These are phyloP conservation scores for Leccinum ochraceum DNA, from an alignment of 768 basidiomycete genomes.

Conservation along the genomic window DNA sequence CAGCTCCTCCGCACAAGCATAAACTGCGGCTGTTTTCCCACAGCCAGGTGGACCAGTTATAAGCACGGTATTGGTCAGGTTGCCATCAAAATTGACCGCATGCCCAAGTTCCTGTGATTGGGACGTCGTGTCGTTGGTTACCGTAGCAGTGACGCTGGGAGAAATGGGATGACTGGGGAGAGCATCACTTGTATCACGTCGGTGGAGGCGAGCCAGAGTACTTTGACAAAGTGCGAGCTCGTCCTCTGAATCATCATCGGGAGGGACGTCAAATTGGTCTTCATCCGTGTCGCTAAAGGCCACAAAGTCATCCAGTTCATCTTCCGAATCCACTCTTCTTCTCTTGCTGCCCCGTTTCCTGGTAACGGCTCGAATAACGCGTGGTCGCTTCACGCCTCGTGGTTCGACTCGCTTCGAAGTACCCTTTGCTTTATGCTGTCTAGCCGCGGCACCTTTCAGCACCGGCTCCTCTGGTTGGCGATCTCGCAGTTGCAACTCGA, in stretches of 20 bases:
- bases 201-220: slow-evolving; percentile 23
- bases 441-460: slow-evolving; percentile 2
- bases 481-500: slow-evolving; percentile 52
- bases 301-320: slow-evolving; percentile 61
- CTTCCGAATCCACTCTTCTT: slow-evolving; percentile 51
- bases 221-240: slow-evolving; percentile 31
- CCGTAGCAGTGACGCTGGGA: slow-evolving; percentile 4
- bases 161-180: slow-evolving; percentile 1
- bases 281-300: slow-evolving; percentile 42
- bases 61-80: slow-evolving; percentile 84
- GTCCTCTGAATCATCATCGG: slow-evolving; percentile 39
- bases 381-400: slow-evolving; percentile 57
- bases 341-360: slow-evolving; percentile 53
- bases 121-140: slow-evolving; percentile 8
- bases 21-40: slow-evolving; percentile 92
- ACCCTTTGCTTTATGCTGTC: slow-evolving; percentile 17
- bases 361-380: slow-evolving; percentile 54
- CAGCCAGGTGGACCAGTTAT: slow-evolving; percentile 79
- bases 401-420: slow-evolving; percentile 26
- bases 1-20: slow-evolving; percentile 91
- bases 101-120: slow-evolving; percentile 15
- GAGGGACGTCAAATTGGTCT: slow-evolving; percentile 30
- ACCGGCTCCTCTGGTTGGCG: slow-evolving; percentile 8
- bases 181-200: slow-evolving; percentile 2
- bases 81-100: slow-evolving; percentile 36